These are phyloP conservation scores for Kodamaea plutei DNA, from an alignment of 1,139 yeast species.

Conservation along the genomic window DNA sequence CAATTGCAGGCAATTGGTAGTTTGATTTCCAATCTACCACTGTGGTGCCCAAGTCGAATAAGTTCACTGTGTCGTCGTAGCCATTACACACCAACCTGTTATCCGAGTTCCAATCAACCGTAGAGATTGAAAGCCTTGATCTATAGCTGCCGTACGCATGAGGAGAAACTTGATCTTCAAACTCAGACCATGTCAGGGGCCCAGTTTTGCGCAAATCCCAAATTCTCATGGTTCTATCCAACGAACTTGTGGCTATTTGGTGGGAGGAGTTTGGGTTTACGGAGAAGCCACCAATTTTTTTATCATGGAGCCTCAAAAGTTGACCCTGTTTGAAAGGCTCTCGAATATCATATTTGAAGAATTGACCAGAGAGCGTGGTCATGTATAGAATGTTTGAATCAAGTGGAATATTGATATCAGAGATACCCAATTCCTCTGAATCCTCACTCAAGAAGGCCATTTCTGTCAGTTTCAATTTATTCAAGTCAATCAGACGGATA, in stretches of 20 bases:
- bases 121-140: constrained; percentile 76
- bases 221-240: constrained; percentile 75
- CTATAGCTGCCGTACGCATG: constrained; percentile 59
- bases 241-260: constrained; percentile 80
- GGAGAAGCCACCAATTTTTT: constrained; percentile 85
- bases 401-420: constrained; percentile 57
- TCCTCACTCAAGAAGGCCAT: constrained; percentile 49
- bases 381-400: constrained; percentile 54
- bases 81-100: constrained; percentile 88
- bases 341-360: constrained; percentile 67
- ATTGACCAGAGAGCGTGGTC: constrained; percentile 76
- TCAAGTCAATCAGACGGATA: constrained; percentile 65
- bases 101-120: constrained; percentile 77
- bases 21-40: constrained; percentile 25
- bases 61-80: constrained; percentile 77
- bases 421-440: constrained; percentile 46
- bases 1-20: constrained; percentile 15
- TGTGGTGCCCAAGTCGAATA: constrained; percentile 33
- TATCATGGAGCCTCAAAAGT: constrained; percentile 67
- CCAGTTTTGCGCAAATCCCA: constrained; percentile 78
- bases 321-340: constrained; percentile 28
- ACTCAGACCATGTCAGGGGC: constrained; percentile 38
- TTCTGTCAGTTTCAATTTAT: constrained; percentile 56
- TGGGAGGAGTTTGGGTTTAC: constrained; percentile 59
- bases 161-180: constrained; percentile 38